Base-by-base conservation (phyloP, 225 moss, liverwort and hornwort species). In the Climacium dendroides region DNA sequence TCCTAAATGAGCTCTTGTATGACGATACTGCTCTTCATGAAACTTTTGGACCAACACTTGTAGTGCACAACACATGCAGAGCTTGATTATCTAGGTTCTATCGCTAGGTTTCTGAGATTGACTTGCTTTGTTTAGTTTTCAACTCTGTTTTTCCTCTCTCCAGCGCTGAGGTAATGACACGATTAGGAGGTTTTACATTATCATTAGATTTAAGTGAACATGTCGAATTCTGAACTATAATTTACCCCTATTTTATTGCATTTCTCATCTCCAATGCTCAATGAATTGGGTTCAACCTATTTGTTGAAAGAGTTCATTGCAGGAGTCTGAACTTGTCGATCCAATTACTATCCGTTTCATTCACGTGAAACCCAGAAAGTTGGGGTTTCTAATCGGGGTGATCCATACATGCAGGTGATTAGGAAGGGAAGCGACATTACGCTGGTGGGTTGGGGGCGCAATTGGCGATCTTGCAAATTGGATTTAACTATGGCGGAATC, bases 361-460 rank as follows among this genome's bases (percentile, higher is more conserved):
- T 48, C 35, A 24, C 24, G 12, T 50, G n/a, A 81, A 81, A 18
- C 28, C 28, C 37, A 65, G n/a, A 15, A 66, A 66, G 13, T 52
- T 52, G 9, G 6, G 52, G 35, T 12, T 50, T 50, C 7, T 50
- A 32, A 81, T 19, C 26, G 25, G 25, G n/a, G 35, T 63, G 35
- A 35, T 5, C 12, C 28, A 66, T 15, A 15, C 39, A 18, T 17
- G 53, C 59, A 99, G 99, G 95, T 99, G 60, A 94, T 99, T 82
- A 90, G 99, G 75, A 79, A 87, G 76, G 99, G 99, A n/a, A 94
- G 90, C 67, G 99, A 99, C 89, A 97, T 99, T 61, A 99, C 99
- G 28, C 64, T 99, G 23, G 97, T 99, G 14, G 99, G 78, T 99
- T 97, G 97, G 97, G 99, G 59, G 97, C 99, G 45, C 99, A 99